These are phyloP conservation scores for Tuber melanosporum DNA, from an alignment of 495 filamentous ascomycete species.

Conservation along the genomic window DNA sequence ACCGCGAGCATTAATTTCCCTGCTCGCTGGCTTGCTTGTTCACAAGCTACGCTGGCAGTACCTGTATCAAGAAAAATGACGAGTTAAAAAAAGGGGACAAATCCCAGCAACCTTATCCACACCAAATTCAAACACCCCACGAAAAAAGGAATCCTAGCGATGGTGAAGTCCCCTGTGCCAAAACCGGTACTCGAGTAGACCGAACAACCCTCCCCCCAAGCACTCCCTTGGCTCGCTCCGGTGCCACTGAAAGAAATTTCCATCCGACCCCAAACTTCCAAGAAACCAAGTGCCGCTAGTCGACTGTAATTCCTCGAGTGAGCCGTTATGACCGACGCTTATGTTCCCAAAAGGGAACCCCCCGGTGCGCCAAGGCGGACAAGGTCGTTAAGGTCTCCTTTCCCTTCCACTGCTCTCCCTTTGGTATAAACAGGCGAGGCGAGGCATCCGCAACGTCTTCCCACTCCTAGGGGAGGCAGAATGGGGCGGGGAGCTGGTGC, in stretches of 20 bases:
- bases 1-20: not conserved
- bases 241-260: not conserved
- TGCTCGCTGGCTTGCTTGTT: not conserved
- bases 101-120: conserved; percentile 1
- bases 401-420: not conserved
- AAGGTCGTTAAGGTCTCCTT: not conserved
- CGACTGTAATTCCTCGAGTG: not conserved
- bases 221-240: not conserved
- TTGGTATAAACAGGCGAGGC: not conserved
- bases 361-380: not conserved
- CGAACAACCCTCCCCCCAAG: not conserved
- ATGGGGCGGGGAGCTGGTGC: not conserved
- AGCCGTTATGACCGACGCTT: not conserved
- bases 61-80: not conserved
- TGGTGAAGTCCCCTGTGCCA: not conserved
- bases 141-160: not conserved
- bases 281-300: not conserved
- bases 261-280: not conserved
- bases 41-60: not conserved
- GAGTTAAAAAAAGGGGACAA: not conserved
- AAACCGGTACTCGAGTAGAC: not conserved
- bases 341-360: not conserved
- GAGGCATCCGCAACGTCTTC: not conserved
- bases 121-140: not conserved
- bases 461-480: not conserved